Percentiles rank a stretch among this genome's conserved stretches.
phyloP scores from a whole-genome alignment of 176 grass and related monocot species.

The Carex pumila region DNA sequence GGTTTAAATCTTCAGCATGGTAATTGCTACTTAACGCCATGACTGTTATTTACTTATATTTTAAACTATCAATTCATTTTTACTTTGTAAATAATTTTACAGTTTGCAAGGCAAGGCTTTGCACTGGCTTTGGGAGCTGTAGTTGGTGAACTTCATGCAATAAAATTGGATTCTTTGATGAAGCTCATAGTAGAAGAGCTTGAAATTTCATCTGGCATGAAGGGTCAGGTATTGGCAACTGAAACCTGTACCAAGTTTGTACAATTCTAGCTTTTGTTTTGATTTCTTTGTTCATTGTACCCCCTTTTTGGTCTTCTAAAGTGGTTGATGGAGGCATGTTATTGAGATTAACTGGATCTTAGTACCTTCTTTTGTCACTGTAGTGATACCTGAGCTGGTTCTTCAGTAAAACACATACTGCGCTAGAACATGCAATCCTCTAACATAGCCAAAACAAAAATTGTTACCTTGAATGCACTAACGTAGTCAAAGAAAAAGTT shows the following conservation, averaged over 20 bases:
- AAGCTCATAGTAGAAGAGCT: conserved; percentile 63
- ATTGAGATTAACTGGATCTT: not conserved
- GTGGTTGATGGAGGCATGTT: not conserved
- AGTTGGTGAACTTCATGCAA: conserved; percentile 38
- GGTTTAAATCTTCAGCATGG: not conserved
- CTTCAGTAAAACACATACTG: not conserved
- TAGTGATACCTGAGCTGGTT: not conserved
- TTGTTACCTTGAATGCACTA: not conserved
- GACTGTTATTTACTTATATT: not conserved
- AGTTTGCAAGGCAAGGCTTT: conserved; percentile 98
- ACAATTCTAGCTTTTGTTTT: not conserved
- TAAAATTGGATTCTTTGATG: conserved; percentile 63
- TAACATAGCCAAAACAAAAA: not conserved
- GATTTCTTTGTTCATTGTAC: not conserved
- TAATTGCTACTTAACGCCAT: not conserved
- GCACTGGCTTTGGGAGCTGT: conserved; percentile 58
- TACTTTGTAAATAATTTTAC: not conserved
- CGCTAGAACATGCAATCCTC: not conserved
- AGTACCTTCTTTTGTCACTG: not conserved
- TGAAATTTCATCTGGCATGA: conserved; percentile 77
- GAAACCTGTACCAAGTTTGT: not conserved
- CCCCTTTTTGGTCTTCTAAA: not conserved
- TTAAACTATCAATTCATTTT: not conserved
- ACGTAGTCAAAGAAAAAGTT: not conserved
- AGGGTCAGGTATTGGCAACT: conserved; percentile 66